These are phyloP conservation scores for Tricharina praecox DNA, from an alignment of 495 filamentous ascomycete species.

Conservation along the genomic window DNA sequence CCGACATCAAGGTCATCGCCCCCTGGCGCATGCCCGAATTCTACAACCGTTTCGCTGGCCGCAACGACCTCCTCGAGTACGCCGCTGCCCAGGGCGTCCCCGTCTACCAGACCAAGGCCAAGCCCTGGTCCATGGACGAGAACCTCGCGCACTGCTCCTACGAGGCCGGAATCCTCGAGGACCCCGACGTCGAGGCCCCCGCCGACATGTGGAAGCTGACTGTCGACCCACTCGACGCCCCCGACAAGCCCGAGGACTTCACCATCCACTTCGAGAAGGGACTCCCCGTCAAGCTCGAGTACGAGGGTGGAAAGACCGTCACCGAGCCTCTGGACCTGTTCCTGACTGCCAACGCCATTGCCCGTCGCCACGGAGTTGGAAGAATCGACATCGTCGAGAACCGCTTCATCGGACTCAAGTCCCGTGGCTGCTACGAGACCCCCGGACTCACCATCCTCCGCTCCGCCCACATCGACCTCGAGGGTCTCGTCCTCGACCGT, in stretches of 20 bases:
- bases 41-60: slow-evolving; percentile 64
- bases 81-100: slow-evolving; percentile 63
- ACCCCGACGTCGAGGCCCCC: slow-evolving; percentile 47
- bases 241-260: slow-evolving; percentile 59
- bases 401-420: slow-evolving; percentile 71
- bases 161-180: slow-evolving; percentile 67
- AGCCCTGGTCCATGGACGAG: slow-evolving; percentile 76
- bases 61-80: slow-evolving; percentile 78
- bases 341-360: slow-evolving; percentile 62
- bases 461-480: slow-evolving; percentile 62
- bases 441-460: slow-evolving; percentile 55
- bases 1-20: slow-evolving; percentile 67
- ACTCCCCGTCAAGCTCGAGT: slow-evolving; percentile 55
- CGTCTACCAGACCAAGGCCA: slow-evolving; percentile 70
- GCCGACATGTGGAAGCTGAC: slow-evolving; percentile 78
- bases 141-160: slow-evolving; percentile 86
- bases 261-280: slow-evolving; percentile 72
- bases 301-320: slow-evolving; percentile 42
- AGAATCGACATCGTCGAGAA: slow-evolving; percentile 89
- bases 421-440: slow-evolving; percentile 82
- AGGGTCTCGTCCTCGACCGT: slow-evolving; percentile 71
- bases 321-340: slow-evolving; percentile 71
- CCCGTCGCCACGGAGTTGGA: slow-evolving; percentile 58
- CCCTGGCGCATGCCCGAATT: slow-evolving; percentile 79
- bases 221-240: slow-evolving; percentile 56